Base-by-base conservation (phyloP, 2,329 filamentous ascomycete species). In the Cercospora zeae-maydis region DNA sequence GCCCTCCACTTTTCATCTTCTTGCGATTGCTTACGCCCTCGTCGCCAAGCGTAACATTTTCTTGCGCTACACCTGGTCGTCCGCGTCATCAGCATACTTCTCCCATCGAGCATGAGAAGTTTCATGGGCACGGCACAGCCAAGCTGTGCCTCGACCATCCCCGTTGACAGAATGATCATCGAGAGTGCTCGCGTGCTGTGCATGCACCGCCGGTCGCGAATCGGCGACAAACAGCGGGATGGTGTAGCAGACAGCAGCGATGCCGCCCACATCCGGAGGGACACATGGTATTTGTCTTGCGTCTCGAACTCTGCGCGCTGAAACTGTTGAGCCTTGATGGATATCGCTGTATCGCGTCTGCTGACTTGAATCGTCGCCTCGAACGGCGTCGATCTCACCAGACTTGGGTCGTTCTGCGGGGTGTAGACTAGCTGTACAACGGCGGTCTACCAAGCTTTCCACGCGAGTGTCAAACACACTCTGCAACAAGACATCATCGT, bases 71-170 rank as follows among this genome's bases (percentile, higher is more conserved):
- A 51, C 56, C 42, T 58, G 39, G 27, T 58, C 16, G 14, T 45
- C 56, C 39, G 42, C 56, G 42, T 58, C 56, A 58, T 49, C 56
- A 36, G 24, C 19, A 58, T 34, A 58, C 39, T 49, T 31, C 21
- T 34, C 16, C 2, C 21, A 33, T 30, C 34, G 36, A 24, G 31
- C 56, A 34, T 13, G 8, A 36, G 21, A 27, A 37, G 56, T 58
- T 58, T 58, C 56, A 36, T 11, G 21, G 27, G 27, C 37, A 42
- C 56, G 19, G n/a, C 39, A 58, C 24, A 45, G 49, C 16, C 24
- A 49, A 27, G 39, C 54, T 58, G 39, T 49, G 14, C 10, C 24
- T 21, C 27, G 1, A 21, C n/a, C 16, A 58, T 58, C 54, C 54
- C 33, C 16, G 54, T 45, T 10, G 54, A 57, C 30, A 34, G 31